Percentiles rank a stretch among this genome's conserved stretches.
Conservation (phyloP, 108 stramenopile genomes). For the Skeletonema costatum region DNA sequence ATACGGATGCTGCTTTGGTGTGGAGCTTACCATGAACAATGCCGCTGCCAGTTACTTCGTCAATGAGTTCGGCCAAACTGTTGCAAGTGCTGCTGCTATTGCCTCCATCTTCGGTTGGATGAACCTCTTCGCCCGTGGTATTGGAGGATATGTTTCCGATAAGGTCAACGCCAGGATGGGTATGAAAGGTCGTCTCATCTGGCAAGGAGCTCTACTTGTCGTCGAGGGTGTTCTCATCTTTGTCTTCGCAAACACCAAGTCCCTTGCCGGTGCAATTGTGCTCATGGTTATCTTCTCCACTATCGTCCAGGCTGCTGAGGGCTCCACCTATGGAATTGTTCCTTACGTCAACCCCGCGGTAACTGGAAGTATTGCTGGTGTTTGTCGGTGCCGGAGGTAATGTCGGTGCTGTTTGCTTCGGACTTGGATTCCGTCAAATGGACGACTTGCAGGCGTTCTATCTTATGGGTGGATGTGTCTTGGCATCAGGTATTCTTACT, state of each 20-base stretch:
- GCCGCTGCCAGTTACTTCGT: conserved; percentile 62
- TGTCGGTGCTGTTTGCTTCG: conserved; percentile 65
- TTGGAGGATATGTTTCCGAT: conserved; percentile 59
- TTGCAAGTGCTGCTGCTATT: conserved; percentile 50
- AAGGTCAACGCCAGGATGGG: conserved; percentile 46
- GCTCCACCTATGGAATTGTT: conserved; percentile 80
- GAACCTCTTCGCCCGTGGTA: conserved; percentile 72
- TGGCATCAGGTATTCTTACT: conserved; percentile 10
- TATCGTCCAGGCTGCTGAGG: conserved; percentile 83
- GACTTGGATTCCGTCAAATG: conserved; percentile 51
- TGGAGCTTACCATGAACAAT: conserved; percentile 81
- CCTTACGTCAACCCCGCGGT: conserved; percentile 81
- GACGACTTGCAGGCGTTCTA: conserved; percentile 39
- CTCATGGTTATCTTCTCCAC: conserved; percentile 78
- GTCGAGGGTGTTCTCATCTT: conserved; percentile 70
- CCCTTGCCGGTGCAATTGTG: conserved; percentile 59
- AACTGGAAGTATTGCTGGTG: conserved; percentile 79
- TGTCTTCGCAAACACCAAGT: conserved; percentile 60
- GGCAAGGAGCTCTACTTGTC: conserved; percentile 55
- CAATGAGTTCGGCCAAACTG: conserved; percentile 43
- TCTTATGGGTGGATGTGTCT: conserved; percentile 43
- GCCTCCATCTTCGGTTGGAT: conserved; percentile 64
- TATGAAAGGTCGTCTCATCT: conserved; percentile 74
- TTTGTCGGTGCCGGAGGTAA: conserved; percentile 88
- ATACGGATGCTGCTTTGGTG: conserved; percentile 82